Base-by-base conservation (phyloP, 805 yeast species). In the Ogataea corticis region DNA sequence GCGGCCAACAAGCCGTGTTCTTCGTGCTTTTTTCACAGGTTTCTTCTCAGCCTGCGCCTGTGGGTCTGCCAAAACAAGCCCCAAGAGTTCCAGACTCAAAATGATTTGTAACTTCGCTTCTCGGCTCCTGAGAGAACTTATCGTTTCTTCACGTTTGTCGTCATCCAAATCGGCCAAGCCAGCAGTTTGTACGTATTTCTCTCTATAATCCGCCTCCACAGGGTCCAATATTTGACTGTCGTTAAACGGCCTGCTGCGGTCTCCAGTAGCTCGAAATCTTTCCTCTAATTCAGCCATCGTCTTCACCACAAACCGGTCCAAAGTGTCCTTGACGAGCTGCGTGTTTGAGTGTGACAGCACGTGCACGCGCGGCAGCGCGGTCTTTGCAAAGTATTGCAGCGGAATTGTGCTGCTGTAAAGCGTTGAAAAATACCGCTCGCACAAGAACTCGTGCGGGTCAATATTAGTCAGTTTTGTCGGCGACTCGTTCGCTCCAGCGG, bases 71-170 rank as follows among this genome's bases (percentile, higher is more conserved):
- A 18, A n/a, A 14, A 58, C n/a, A 6, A 63, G 17, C 23, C 50
- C 53, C 1, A 65, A 43, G 13, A 61, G 16, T 38, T 65, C 69
- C 19, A 65, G 38, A 16, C 55, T 36, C 19, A 66, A 33, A 13
- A 66, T 33, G 3, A 66, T 50, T 42, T 66, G 70, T 17, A 64
- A 41, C 41, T 58, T 59, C 2, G 63, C 58, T 33, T 66, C 70
- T 33, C 59, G 50, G 1, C 50, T 33, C 38, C 58, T 63, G 16
- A 64, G 35, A 19, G 39, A 27, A 4, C 41, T 27, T 15, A 57
- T 34, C 11, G 23, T 11, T 11, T 48, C 54, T 6, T 33, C 36
- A n/a, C 47, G 21, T 18, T 31, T 23, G 5, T 38, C 41, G 5
- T 44, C 49, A 7, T 41, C 40, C 16, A 21, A 13, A 27, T 19